phyloP scores from a whole-genome alignment of 164 flowering plant species.

The Pachysandra terminalis region DNA sequence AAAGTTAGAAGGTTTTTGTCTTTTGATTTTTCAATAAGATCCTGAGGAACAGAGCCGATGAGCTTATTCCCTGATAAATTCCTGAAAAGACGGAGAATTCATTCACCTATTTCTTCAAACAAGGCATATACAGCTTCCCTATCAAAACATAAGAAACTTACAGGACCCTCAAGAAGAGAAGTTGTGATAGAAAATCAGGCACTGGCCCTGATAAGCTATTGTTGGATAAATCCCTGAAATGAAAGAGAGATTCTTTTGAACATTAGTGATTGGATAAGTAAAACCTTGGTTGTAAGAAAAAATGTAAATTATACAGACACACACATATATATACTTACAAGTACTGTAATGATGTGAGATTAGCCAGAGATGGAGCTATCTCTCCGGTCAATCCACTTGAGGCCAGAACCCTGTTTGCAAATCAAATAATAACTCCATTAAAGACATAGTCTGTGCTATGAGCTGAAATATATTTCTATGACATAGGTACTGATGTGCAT shows the following conservation, averaged over 20 bases:
- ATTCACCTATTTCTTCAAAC: not conserved
- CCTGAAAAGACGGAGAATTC: no score
- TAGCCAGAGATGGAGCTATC: slow-evolving; percentile 25
- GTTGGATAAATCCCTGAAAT: slow-evolving; percentile 42
- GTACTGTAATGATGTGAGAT: slow-evolving; percentile 23
- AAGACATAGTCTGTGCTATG: not conserved
- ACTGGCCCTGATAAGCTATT: slow-evolving; percentile 27
- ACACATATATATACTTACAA: slow-evolving; percentile 34
- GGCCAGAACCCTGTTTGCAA: slow-evolving; percentile 33
- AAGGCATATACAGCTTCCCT: not conserved
- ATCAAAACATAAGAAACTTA: slow-evolving; percentile 23
- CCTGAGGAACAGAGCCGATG: slow-evolving; percentile 35
- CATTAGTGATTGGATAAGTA: no score
- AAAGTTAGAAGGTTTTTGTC: slow-evolving; percentile 24
- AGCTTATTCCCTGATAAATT: slow-evolving; percentile 36
- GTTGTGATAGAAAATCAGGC: no score
- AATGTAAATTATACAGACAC: no score
- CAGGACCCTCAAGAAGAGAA: slow-evolving; percentile 28
- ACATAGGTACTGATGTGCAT: no score
- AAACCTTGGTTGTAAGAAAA: no score
- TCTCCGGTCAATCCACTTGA: slow-evolving; percentile 36
- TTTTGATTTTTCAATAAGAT: slow-evolving; percentile 22
- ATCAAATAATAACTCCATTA: not conserved
- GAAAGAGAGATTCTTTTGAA: not conserved
- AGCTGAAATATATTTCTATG: not conserved